phyloP scores from a whole-genome alignment of 2,329 filamentous ascomycete genomes.

The Rugonectria rugulosa region DNA sequence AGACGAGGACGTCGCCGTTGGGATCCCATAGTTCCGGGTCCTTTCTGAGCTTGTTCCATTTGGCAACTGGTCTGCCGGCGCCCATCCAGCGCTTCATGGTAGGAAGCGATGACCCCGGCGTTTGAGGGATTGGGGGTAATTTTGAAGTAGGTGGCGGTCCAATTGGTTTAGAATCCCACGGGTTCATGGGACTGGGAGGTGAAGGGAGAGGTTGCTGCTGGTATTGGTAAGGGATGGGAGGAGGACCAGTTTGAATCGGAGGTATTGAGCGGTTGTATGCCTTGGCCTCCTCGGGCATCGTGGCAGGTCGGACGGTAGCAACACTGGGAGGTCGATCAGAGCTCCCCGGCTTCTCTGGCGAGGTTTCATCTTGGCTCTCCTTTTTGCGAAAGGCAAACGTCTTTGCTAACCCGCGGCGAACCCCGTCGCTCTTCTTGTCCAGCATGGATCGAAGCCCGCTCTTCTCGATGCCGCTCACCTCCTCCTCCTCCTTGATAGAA shows the following conservation, averaged over 20 bases:
- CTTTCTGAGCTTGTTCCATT: slow-evolving; percentile 66
- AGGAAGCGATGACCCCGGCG: slow-evolving; percentile 31
- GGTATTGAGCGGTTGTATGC: slow-evolving; percentile 20
- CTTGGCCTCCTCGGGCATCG: slow-evolving; percentile 21
- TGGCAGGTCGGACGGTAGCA: slow-evolving; percentile 31
- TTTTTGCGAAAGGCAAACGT: slow-evolving; percentile 60
- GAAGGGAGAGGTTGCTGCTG: slow-evolving; percentile 28
- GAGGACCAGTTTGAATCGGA: slow-evolving; percentile 21
- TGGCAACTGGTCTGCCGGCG: slow-evolving; percentile 54
- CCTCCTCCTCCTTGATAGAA: slow-evolving; percentile 56
- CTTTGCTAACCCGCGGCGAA: slow-evolving; percentile 61
- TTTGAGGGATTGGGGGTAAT: slow-evolving; percentile 51
- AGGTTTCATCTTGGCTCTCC: slow-evolving; percentile 49
- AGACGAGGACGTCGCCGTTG: slow-evolving; percentile 67
- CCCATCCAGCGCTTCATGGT: slow-evolving; percentile 63
- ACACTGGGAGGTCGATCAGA: slow-evolving; percentile 29
- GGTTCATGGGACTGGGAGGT: slow-evolving; percentile 29
- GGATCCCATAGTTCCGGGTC: slow-evolving; percentile 69
- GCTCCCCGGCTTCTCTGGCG: slow-evolving; percentile 22
- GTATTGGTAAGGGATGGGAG: slow-evolving; percentile 22
- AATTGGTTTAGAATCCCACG: slow-evolving; percentile 29
- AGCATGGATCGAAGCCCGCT: slow-evolving; percentile 60
- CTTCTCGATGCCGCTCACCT: slow-evolving; percentile 60
- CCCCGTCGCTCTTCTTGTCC: slow-evolving; percentile 64
- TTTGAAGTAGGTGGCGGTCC: slow-evolving; percentile 52